These are phyloP conservation scores for Eustoma russellianum DNA, from an alignment of 257 asterid genomes.

Conservation along the genomic window DNA sequence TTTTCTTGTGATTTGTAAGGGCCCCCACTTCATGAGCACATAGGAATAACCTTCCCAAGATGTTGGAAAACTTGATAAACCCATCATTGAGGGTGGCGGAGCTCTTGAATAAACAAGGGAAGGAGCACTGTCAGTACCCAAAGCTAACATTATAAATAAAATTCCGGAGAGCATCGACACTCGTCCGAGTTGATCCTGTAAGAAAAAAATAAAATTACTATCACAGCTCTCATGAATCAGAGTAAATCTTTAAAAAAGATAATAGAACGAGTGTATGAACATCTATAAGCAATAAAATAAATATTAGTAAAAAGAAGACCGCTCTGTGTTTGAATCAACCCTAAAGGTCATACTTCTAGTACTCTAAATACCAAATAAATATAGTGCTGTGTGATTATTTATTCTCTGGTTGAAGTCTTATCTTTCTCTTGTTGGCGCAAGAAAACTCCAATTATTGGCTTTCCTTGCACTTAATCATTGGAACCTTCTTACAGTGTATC, in stretches of 20 bases:
- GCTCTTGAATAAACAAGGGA: conserved; percentile 70
- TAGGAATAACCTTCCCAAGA: conserved; percentile 76
- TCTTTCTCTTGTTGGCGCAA: too few relatives aligned
- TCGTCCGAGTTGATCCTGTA: conserved; percentile 96
- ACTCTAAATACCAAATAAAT: too few relatives aligned
- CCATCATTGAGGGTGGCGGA: conserved; percentile 66
- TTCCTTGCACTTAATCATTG: too few relatives aligned
- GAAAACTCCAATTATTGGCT: too few relatives aligned
- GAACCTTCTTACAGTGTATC: background rate
- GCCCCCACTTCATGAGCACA: conserved; percentile 71
- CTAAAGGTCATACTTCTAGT: too few relatives aligned
- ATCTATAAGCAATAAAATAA: background rate
- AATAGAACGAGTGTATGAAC: background rate
- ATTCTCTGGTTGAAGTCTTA: too few relatives aligned
- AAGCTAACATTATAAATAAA: conserved; percentile 73
- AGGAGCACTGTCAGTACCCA: conserved; percentile 83
- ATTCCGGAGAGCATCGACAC: conserved; percentile 69
- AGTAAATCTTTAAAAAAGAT: conserved; percentile 16
- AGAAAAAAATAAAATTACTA: conserved; percentile 37
- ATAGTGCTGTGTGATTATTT: too few relatives aligned
- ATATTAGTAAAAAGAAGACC: too few relatives aligned
- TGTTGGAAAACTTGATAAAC: conserved; percentile 47
- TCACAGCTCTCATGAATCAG: conserved; percentile 34
- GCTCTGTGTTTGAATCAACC: too few relatives aligned
- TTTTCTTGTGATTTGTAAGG: conserved; percentile 74